A percentile compares a stretch with the other conserved stretches of the same genome.
phyloP scores from a whole-genome alignment of 1,284 basidiomycete species.

The Chiua sp. region DNA sequence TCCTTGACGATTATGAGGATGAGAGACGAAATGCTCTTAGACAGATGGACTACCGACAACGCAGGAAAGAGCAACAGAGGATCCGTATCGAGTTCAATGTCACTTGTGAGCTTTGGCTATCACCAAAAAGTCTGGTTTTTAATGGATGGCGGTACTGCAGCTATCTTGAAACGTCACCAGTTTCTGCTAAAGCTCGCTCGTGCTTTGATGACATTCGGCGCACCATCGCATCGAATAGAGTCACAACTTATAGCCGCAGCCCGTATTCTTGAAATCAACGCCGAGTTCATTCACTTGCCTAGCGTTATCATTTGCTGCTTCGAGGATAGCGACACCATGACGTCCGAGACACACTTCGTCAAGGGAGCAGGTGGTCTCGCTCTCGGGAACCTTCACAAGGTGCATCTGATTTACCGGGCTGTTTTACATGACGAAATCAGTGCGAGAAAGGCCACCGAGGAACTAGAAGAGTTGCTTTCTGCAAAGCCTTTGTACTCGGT shows the following conservation, averaged over 20 bases:
- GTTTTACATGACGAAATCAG: constrained; percentile 88
- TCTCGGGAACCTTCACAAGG: constrained; percentile 77
- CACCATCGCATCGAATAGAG: constrained; percentile 75
- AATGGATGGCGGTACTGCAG: constrained; percentile 33
- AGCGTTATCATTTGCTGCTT: constrained; percentile 85
- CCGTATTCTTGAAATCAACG: constrained; percentile 82
- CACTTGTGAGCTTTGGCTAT: constrained; percentile 51
- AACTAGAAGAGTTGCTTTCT: constrained; percentile 54
- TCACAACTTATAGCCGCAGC: constrained; percentile 76
- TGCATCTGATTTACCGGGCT: constrained; percentile 76
- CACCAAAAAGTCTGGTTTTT: not conserved
- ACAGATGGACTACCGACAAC: constrained; percentile 67
- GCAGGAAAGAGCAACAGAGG: constrained; percentile 64
- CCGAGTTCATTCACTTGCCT: constrained; percentile 82
- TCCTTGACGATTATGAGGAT: constrained; percentile 63
- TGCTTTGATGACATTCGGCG: constrained; percentile 72
- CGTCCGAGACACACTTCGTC: constrained; percentile 84
- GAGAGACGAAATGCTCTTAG: constrained; percentile 60
- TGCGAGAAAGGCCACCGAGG: constrained; percentile 67
- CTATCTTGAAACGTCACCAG: constrained; percentile 59
- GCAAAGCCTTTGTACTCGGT: constrained; percentile 65
- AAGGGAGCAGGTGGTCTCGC: constrained; percentile 77
- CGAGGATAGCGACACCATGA: constrained; percentile 77
- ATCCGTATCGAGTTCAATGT: constrained; percentile 75
- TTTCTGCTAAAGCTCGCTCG: constrained; percentile 69